These are phyloP conservation scores for Chamaecrista fasciculata DNA, from an alignment of 306 rosid species.

Conservation along the genomic window DNA sequence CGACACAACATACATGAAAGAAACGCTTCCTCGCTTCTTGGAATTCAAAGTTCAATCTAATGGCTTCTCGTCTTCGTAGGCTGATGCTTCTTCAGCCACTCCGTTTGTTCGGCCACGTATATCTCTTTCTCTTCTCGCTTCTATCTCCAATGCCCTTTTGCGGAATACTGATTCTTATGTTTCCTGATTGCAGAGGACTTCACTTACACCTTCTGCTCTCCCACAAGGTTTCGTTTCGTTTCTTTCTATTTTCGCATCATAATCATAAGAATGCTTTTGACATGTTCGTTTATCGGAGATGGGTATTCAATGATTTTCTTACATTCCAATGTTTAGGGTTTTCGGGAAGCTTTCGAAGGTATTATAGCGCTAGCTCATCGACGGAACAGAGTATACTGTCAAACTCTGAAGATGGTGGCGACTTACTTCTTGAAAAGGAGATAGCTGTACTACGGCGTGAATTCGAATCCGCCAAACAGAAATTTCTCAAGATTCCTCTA, in stretches of 20 bases:
- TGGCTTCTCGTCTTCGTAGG: constrained; percentile 63
- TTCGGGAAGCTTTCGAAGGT: constrained; percentile 47
- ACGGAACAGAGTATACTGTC: constrained; percentile 22
- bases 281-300: constrained; percentile 15
- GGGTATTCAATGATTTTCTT: background rate
- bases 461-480: constrained; percentile 61
- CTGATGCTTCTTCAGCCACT: constrained; percentile 36
- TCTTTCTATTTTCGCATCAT: background rate
- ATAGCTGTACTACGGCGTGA: constrained; percentile 52
- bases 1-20: background rate
- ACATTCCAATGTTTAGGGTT: constrained; percentile 40
- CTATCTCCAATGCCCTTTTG: constrained; percentile 1
- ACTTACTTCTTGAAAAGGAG: constrained; percentile 41
- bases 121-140: constrained; percentile 21
- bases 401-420: constrained; percentile 26
- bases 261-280: background rate
- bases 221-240: constrained; percentile 39
- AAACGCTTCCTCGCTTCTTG: background rate
- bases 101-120: constrained; percentile 37
- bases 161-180: constrained; percentile 14
- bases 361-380: constrained; percentile 34
- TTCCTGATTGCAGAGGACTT: constrained; percentile 39
- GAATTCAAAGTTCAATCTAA: constrained; percentile 20
- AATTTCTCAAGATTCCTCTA: constrained; percentile 62
- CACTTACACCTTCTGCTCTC: constrained; percentile 33